phyloP scores from a whole-genome alignment of 202 grass and related monocot species.

The Setaria viridis region DNA sequence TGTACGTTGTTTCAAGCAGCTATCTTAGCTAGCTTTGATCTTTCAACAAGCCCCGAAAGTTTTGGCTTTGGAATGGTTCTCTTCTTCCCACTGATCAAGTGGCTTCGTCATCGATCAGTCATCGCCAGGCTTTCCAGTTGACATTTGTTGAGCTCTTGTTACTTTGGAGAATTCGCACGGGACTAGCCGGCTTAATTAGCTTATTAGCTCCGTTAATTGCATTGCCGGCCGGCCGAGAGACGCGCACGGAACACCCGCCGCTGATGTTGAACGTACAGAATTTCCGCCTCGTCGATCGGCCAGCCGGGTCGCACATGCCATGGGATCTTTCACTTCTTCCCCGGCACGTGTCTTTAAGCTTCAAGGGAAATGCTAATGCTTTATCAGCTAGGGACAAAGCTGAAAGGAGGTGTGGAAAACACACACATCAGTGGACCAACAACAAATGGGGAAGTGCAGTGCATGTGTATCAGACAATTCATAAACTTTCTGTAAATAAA shows the following conservation, averaged over 20 bases:
- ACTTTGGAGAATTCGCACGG: too few species aligned
- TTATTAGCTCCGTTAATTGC: too few species aligned
- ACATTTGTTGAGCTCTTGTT: not conserved
- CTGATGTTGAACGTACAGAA: not conserved
- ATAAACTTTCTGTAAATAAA: too few species aligned
- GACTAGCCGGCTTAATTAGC: too few species aligned
- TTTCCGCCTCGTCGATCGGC: not conserved
- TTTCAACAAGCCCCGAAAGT: constrained; percentile 29
- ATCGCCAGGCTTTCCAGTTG: not conserved
- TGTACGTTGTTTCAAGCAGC: not conserved
- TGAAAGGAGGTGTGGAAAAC: not conserved
- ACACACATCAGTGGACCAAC: too few species aligned
- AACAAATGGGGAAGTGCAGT: too few species aligned
- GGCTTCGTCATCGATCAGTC: not conserved
- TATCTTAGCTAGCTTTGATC: not conserved
- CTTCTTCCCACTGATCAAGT: not conserved
- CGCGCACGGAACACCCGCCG: constrained; percentile 9
- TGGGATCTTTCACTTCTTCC: not conserved
- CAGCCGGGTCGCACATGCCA: not conserved
- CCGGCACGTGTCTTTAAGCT: not conserved
- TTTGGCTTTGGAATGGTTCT: constrained; percentile 40
- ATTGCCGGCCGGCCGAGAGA: not conserved
- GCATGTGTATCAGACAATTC: too few species aligned
- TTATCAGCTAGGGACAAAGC: not conserved
- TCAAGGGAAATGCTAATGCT: too few species aligned